phyloP scores from a whole-genome alignment of 495 filamentous ascomycete genomes.

The Penicillium coffeae region DNA sequence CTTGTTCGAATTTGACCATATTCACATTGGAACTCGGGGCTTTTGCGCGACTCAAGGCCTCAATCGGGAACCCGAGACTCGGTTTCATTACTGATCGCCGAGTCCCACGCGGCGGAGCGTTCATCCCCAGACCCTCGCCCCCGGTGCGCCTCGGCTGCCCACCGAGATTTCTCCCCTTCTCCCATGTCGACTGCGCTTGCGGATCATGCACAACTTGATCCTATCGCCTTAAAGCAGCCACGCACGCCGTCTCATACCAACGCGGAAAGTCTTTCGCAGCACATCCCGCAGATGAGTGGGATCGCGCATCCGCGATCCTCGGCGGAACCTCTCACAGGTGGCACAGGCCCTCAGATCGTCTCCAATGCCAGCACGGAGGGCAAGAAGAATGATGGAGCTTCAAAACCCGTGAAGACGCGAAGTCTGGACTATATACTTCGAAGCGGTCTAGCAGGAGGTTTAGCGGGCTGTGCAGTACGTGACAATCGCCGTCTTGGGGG shows the following conservation, averaged over 20 bases:
- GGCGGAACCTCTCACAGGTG: constrained; percentile 23
- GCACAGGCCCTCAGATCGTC: constrained; percentile 7
- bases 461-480: constrained; percentile 83
- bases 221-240: background rate
- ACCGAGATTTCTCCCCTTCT: constrained; percentile 2
- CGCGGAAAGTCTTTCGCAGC: constrained; percentile 19
- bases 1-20: background rate
- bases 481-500: background rate
- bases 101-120: constrained; percentile 3
- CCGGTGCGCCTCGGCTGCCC: constrained; percentile 16
- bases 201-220: constrained; percentile 27
- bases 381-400: constrained; percentile 19
- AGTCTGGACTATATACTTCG: constrained; percentile 78
- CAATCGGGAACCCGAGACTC: constrained; percentile 32
- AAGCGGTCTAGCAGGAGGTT: constrained; percentile 78
- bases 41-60: background rate
- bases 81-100: constrained; percentile 25
- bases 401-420: constrained; percentile 63
- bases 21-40: background rate
- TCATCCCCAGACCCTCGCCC: constrained; percentile 18
- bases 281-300: constrained; percentile 32
- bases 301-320: constrained; percentile 26
- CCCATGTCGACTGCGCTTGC: constrained; percentile 30
- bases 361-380: constrained; percentile 8
- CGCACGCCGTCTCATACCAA: constrained; percentile 3